A percentile compares a stretch with the other conserved stretches of the same genome.
phyloP scores from a whole-genome alignment of 2,329 filamentous ascomycete genomes.

The Dothidotthia symphoricarpi region DNA sequence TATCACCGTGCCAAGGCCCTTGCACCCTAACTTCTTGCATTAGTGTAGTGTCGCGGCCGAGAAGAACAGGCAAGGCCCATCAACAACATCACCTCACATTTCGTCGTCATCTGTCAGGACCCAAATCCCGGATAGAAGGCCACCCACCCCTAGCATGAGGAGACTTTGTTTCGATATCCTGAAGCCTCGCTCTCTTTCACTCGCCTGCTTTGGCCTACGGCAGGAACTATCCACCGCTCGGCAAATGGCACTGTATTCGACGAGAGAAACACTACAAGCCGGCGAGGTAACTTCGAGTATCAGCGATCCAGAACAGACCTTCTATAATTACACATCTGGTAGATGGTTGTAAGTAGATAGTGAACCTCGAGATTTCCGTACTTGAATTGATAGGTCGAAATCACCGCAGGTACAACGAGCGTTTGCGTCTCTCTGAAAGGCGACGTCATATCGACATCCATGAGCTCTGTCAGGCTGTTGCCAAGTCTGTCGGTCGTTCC shows the following conservation, averaged over 20 bases:
- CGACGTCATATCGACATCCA: slow-evolving; percentile 23
- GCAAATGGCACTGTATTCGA: slow-evolving; percentile 1
- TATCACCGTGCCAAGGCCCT: no score
- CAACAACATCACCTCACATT: slow-evolving; percentile 6
- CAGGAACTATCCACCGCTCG: slow-evolving; percentile 1
- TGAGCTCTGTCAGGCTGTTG: slow-evolving; percentile 18
- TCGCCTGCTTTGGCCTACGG: background rate
- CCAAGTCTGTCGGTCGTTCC: slow-evolving; percentile 19
- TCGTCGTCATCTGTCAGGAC: slow-evolving; percentile 6
- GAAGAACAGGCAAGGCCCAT: no score
- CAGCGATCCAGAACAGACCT: slow-evolving; percentile 17
- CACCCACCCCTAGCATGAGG: slow-evolving; percentile 7
- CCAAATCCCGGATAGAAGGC: slow-evolving; percentile 4
- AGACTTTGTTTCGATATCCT: slow-evolving; percentile 3
- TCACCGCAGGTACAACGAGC: slow-evolving; percentile 22
- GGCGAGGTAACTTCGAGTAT: slow-evolving; percentile 4
- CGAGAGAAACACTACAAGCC: background rate
- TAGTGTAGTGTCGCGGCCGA: no score
- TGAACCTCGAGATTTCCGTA: slow-evolving; percentile 8
- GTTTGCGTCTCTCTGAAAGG: slow-evolving; percentile 24
- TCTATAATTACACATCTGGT: slow-evolving; percentile 28
- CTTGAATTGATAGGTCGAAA: slow-evolving; percentile 2
- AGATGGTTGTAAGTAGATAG: slow-evolving; percentile 24
- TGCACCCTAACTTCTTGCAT: no score
- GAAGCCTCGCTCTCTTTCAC: slow-evolving; percentile 5